Evolutionary conservation across 148 eudicot genomes (phyloP).

Genomic region (Oxyria digyna): DNA sequence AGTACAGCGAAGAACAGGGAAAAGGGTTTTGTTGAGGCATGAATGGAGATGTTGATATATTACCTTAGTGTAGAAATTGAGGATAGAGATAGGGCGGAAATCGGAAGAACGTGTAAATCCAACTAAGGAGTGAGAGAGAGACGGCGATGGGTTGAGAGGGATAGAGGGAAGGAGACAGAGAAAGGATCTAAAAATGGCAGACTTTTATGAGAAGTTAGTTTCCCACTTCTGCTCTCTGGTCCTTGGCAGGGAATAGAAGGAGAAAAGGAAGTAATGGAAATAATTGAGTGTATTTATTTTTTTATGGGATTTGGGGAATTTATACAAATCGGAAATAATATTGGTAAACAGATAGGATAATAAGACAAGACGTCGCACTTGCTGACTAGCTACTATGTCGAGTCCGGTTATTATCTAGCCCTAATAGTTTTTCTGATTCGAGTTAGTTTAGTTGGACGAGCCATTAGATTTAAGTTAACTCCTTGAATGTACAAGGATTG

Average conservation of each 20-base stretch:
- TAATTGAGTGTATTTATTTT: conserved; percentile 1
- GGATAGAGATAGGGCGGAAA: background rate
- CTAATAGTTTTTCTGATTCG: no score
- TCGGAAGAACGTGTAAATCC: background rate
- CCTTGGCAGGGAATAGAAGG: conserved; percentile 3
- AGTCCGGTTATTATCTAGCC: no score
- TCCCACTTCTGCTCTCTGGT: conserved; percentile 6
- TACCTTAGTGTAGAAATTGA: background rate
- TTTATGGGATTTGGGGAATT: background rate
- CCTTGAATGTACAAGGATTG: no score
- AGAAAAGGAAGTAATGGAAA: background rate
- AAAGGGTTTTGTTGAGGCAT: background rate
- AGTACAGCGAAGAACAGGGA: background rate
- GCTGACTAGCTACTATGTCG: no score
- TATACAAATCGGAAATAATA: background rate
- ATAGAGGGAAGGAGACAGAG: background rate
- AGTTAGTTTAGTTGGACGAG: no score
- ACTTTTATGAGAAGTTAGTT: conserved; percentile 6
- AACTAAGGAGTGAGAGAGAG: conserved; percentile 1
- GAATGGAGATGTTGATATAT: background rate
- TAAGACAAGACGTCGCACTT: no score
- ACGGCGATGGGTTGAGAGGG: background rate
- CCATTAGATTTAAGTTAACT: no score
- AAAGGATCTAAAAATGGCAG: background rate
- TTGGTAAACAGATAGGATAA: no score